Conservation (phyloP, 2,329 filamentous ascomycete species). For the Verticillium zaregamsianum region DNA sequence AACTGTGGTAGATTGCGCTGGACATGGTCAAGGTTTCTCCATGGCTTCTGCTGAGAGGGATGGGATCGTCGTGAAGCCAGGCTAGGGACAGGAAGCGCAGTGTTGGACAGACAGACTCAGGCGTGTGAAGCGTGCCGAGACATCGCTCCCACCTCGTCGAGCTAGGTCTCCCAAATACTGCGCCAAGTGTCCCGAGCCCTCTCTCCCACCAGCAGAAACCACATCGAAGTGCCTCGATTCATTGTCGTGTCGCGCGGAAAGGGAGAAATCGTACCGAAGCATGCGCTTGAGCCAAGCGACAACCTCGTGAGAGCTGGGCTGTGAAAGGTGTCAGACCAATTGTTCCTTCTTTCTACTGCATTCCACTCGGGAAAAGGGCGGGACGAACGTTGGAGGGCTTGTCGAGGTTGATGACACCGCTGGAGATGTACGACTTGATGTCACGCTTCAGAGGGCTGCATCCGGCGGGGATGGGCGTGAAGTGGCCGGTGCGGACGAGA, state of each 20-base stretch:
- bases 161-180: background rate
- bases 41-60: background rate
- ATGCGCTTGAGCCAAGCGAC: constrained; percentile 99
- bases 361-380: background rate
- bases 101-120: background rate
- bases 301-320: constrained; percentile 75
- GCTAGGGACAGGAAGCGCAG: background rate
- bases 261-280: constrained; percentile 59
- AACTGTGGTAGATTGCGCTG: background rate
- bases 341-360: background rate
- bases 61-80: background rate
- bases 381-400: constrained; percentile 40
- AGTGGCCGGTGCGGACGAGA: constrained; percentile 89
- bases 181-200: background rate
- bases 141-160: background rate
- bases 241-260: background rate
- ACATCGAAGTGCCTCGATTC: background rate
- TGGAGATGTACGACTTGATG: constrained; percentile 94
- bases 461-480: constrained; percentile 92
- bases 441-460: constrained; percentile 90
- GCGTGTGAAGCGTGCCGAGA: background rate
- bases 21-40: background rate
- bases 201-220: background rate
- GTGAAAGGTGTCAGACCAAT: constrained; percentile 2
- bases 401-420: constrained; percentile 96